A percentile compares a stretch with the other conserved stretches of the same genome.
Conservation (phyloP, 345 rosid genomes). For the Punica granatum region DNA sequence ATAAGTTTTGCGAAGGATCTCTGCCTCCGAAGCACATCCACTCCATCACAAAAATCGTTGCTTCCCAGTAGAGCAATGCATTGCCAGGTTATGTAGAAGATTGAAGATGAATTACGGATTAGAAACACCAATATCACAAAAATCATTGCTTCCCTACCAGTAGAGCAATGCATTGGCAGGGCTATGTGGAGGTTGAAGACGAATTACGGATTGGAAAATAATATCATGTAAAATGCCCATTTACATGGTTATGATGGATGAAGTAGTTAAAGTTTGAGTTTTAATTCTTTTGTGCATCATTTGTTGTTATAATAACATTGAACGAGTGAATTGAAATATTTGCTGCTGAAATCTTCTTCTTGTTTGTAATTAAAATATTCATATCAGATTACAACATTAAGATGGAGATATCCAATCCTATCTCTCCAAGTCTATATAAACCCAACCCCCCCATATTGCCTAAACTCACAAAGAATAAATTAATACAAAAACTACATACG, state of each 20-base stretch:
- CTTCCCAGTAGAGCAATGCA: neutral
- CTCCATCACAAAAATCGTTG: slow-evolving; percentile 51
- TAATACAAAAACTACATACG: too few relatives aligned
- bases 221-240: slow-evolving; percentile 20
- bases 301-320: too few relatives aligned
- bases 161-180: neutral
- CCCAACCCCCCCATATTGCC: too few relatives aligned
- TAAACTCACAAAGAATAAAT: too few relatives aligned
- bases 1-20: slow-evolving; percentile 60
- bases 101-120: neutral
- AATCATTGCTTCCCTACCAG: slow-evolving; percentile 20
- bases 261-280: too few relatives aligned
- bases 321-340: too few relatives aligned
- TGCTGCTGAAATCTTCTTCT: too few relatives aligned
- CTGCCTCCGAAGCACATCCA: slow-evolving; percentile 52
- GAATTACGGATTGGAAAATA: neutral
- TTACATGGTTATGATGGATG: slow-evolving; percentile 12
- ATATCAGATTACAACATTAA: too few relatives aligned
- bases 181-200: neutral
- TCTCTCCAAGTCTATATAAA: too few relatives aligned
- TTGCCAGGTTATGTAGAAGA: neutral
- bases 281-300: too few relatives aligned
- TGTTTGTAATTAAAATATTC: too few relatives aligned
- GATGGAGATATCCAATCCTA: too few relatives aligned
- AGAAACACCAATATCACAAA: slow-evolving; percentile 22